Evolutionary conservation across 129 eudicot genomes (phyloP), one percentile per base, ranked within the genome.

Genomic region (Flaveria linearis): DNA sequence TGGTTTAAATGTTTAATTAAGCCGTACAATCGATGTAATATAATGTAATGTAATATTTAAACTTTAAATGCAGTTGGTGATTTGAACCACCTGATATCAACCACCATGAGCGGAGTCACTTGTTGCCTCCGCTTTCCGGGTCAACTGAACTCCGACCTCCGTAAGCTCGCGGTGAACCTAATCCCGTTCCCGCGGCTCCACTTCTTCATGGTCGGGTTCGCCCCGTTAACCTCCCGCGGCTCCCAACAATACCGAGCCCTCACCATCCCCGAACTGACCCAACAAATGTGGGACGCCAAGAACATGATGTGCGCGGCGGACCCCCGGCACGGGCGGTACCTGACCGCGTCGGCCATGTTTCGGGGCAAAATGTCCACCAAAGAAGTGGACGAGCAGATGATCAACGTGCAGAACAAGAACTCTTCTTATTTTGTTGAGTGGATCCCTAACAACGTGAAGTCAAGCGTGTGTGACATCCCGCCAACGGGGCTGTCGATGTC

Each of bases 41-140:
- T 30, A 36, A 33, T 33, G 7, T 33, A 33, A 36, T 36, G 7
- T 36, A 36, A 36, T 36, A 8, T 36, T 56, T 28, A 7, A 30
- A 30, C 78, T 36, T 56, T 28, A 7, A 30, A 30, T 81, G 79
- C 89, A 89, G 95, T 89, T 75, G 96, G 92, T 12, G 96, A 90
- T 76, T 73, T 90, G 64, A 90, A 90, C 90, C 96, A 90, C 60
- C 78, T 90, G 85, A 90, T 90, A 72, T 90, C 96, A 47, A 82
- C 88, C 2, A 90, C 96, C 71, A 90, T 90, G 96, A 87, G 92
- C 65, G 96, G 96, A 2, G 92, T 90, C 43, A 90, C 96, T 30
- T 90, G 96, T 74, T 90, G 96, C 69, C 92, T 90, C 43, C 88
- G 96, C 16, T 90, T 90, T 74, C 96, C 96, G 9, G 96, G 92